Conservation (phyloP, 352 stramenopile genomes). For the Phytophthora cactorum region DNA sequence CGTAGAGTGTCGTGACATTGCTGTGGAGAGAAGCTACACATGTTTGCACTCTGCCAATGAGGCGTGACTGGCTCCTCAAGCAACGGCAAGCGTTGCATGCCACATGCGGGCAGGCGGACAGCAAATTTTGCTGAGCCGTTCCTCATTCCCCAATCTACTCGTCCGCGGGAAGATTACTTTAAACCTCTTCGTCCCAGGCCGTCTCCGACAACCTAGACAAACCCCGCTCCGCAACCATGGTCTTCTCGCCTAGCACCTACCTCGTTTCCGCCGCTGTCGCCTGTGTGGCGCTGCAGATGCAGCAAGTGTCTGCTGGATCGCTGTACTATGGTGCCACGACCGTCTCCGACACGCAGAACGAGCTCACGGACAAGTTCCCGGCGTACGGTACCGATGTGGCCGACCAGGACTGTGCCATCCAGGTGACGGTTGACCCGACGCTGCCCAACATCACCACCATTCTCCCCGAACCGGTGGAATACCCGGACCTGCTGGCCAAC, state of each 20-base stretch:
- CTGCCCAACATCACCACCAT: slow-evolving; percentile 33
- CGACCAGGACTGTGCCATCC: slow-evolving; percentile 24
- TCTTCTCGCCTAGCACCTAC: slow-evolving; percentile 30
- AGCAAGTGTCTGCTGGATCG: slow-evolving; percentile 23
- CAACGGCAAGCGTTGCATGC: slow-evolving; percentile 9
- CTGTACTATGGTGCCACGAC: slow-evolving; percentile 28
- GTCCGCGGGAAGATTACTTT: slow-evolving; percentile 29
- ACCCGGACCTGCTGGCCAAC: slow-evolving; percentile 34
- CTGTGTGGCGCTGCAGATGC: slow-evolving; percentile 16
- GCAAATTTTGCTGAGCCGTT: slow-evolving; percentile 12
- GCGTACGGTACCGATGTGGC: slow-evolving; percentile 15
- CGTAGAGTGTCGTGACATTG: slow-evolving; percentile 13
- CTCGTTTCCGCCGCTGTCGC: slow-evolving; percentile 24
- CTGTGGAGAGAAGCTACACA: slow-evolving; percentile 1
- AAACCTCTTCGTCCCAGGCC: slow-evolving; percentile 10
- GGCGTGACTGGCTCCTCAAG: slow-evolving; percentile 4
- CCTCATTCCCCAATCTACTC: slow-evolving; percentile 38
- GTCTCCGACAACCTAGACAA: slow-evolving; percentile 8
- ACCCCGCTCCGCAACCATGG: slow-evolving; percentile 19
- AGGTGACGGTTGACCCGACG: slow-evolving; percentile 29
- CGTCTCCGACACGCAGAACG: slow-evolving; percentile 10
- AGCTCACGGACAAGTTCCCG: slow-evolving; percentile 27
- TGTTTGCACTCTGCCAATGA: slow-evolving; percentile 2
- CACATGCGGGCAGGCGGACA: slow-evolving; percentile 10
- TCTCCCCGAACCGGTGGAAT: slow-evolving; percentile 18